Conservation (phyloP, 164 flowering plant species). For the Malania oleifera region DNA sequence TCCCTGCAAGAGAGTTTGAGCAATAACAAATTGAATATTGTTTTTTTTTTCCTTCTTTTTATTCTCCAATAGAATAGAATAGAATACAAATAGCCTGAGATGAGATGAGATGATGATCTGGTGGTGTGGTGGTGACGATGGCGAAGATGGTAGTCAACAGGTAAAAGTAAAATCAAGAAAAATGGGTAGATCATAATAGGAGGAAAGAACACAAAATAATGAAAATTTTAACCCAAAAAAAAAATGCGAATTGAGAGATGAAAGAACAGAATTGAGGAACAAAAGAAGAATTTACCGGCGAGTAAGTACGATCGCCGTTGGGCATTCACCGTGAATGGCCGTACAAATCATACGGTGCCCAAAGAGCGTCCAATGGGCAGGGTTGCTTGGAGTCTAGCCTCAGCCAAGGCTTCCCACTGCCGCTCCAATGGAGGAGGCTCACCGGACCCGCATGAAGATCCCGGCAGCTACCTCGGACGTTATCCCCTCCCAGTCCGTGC, state of each 20-base stretch:
- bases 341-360: conserved; percentile 89
- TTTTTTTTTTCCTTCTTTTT: conserved; percentile 13
- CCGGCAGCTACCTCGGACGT: conserved; percentile 84
- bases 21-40: conserved; percentile 20
- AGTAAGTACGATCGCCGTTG: not conserved
- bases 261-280: not conserved
- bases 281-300: conserved; percentile 38
- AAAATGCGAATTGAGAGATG: not conserved
- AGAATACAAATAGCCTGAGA: conserved; percentile 34
- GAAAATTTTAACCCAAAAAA: not conserved
- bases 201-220: conserved; percentile 6
- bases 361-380: conserved; percentile 79
- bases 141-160: not conserved
- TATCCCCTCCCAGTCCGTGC: conserved; percentile 95
- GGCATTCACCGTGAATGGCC: conserved; percentile 33
- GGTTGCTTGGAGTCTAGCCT: conserved; percentile 65
- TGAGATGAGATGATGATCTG: conserved; percentile 6
- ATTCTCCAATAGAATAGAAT: conserved; percentile 33
- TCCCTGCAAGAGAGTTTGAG: too few relatives aligned
- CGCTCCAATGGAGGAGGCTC: conserved; percentile 92
- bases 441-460: conserved; percentile 90
- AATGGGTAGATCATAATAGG: not conserved
- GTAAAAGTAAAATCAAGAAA: not conserved
- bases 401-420: conserved; percentile 95
- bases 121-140: too few relatives aligned